Evolutionary conservation across 306 rosid genomes (phyloP).

Genomic region (Hippophae tibetana): DNA sequence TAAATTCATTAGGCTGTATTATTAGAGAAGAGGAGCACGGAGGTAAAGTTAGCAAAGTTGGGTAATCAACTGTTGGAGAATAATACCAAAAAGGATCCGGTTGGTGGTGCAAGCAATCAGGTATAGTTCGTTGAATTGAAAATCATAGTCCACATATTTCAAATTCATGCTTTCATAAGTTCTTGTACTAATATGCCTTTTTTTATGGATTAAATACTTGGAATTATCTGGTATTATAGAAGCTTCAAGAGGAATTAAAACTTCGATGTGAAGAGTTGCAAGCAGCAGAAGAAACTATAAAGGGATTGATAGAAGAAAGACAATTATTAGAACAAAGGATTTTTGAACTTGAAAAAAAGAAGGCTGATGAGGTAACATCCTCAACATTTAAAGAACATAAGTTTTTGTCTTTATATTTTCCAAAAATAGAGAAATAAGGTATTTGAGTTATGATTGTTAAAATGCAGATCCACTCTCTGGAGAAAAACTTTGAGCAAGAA

Average conservation of each 20-base stretch:
- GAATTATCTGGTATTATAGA: conserved; percentile 30
- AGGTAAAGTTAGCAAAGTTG: conserved; percentile 33
- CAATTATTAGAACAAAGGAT: conserved; percentile 44
- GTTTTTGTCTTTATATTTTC: background rate
- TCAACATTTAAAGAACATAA: conserved; percentile 6
- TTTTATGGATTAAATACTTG: conserved; percentile 7
- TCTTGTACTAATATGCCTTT: conserved; percentile 3
- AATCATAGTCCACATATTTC: conserved; percentile 4
- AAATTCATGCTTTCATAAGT: conserved; percentile 14
- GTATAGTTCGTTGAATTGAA: conserved; percentile 25
- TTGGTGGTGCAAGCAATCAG: conserved; percentile 41
- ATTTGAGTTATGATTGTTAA: conserved; percentile 4
- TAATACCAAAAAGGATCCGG: conserved; percentile 32
- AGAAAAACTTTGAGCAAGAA: conserved; percentile 50
- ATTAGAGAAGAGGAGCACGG: conserved; percentile 59
- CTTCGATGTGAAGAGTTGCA: conserved; percentile 44
- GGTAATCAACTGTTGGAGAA: conserved; percentile 43
- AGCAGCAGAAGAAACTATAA: conserved; percentile 54
- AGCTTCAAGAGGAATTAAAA: conserved; percentile 68
- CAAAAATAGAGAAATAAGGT: too few species aligned
- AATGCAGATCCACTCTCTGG: conserved; percentile 52
- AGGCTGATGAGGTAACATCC: conserved; percentile 51
- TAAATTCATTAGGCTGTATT: conserved; percentile 46
- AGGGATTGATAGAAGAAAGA: conserved; percentile 52
- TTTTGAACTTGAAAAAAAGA: conserved; percentile 43